phyloP scores from a whole-genome alignment of 225 moss, liverwort and hornwort genomes.

The Asterella californica region DNA sequence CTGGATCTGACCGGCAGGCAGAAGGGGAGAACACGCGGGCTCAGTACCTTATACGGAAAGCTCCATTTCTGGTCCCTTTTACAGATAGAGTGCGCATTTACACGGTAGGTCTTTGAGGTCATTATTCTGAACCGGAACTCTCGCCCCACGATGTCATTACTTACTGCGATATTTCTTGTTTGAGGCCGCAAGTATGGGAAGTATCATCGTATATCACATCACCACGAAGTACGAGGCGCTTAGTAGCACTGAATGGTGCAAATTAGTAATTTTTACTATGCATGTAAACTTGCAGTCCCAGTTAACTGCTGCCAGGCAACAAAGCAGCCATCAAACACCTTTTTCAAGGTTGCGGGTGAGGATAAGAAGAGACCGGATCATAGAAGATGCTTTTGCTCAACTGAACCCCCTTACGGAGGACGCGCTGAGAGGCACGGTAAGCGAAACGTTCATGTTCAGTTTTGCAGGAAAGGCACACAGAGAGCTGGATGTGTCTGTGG shows the following conservation, averaged over 20 bases:
- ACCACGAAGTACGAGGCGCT: background rate
- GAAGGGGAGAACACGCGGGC: constrained; percentile 89
- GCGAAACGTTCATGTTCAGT: constrained; percentile 7
- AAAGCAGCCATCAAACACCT: constrained; percentile 64
- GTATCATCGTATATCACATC: background rate
- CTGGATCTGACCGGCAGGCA: constrained; percentile 53
- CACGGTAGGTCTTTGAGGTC: constrained; percentile 48
- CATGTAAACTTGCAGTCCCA: constrained; percentile 59
- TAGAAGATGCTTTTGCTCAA: constrained; percentile 93
- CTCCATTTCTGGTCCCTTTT: constrained; percentile 95
- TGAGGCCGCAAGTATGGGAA: background rate
- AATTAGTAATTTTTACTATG: background rate
- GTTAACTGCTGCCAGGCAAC: constrained; percentile 71
- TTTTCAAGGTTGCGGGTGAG: constrained; percentile 73
- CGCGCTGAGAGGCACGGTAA: constrained; percentile 84
- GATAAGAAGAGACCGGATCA: constrained; percentile 93
- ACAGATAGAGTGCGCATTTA: constrained; percentile 98
- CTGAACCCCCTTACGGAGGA: constrained; percentile 76
- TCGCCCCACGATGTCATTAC: background rate
- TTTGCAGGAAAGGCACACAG: background rate
- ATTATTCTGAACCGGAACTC: background rate
- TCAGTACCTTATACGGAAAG: constrained; percentile 73
- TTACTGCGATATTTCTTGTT: background rate
- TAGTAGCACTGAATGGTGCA: background rate
- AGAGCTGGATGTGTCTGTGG: background rate